Conservation (phyloP, 192 early-diverging fungal genomes). For the Physocladia obscura region DNA sequence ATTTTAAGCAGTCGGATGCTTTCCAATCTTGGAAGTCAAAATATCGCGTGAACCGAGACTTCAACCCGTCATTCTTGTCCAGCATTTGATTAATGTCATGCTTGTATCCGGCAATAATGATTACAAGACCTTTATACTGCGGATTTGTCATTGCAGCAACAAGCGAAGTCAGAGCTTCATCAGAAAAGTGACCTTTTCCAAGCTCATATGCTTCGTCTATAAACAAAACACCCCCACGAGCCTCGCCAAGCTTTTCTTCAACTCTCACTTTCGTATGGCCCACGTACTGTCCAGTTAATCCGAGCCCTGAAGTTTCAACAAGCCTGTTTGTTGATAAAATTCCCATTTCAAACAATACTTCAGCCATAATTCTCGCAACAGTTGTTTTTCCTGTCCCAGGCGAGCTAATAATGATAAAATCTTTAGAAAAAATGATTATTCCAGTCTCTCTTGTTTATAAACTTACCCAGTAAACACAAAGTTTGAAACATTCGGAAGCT, state of each 20-base stretch:
- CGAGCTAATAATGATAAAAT: too few species aligned
- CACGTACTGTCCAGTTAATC: constrained; percentile 34
- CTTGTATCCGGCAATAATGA: constrained; percentile 41
- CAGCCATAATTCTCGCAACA: constrained; percentile 31
- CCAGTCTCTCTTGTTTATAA: neutral
- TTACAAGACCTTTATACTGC: constrained; percentile 33
- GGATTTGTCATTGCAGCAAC: constrained; percentile 45
- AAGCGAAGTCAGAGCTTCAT: constrained; percentile 33
- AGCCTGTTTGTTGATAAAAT: constrained; percentile 27
- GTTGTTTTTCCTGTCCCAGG: constrained; percentile 43
- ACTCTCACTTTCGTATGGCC: constrained; percentile 39
- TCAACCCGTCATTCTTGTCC: constrained; percentile 32
- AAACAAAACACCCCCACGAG: constrained; percentile 37
- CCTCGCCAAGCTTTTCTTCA: constrained; percentile 34
- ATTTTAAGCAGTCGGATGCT: constrained; percentile 16
- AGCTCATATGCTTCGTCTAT: constrained; percentile 48
- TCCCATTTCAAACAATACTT: constrained; percentile 34
- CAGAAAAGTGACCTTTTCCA: constrained; percentile 38
- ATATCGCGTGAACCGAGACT: constrained; percentile 31
- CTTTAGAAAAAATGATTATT: neutral
- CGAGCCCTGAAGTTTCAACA: constrained; percentile 39
- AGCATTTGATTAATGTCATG: constrained; percentile 38
- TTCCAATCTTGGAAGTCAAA: constrained; percentile 39
- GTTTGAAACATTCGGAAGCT: constrained; percentile 31
- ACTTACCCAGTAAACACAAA: constrained; percentile 35